Evolutionary conservation across 306 rosid genomes (phyloP).

Genomic region (Carpinus fangiana): DNA sequence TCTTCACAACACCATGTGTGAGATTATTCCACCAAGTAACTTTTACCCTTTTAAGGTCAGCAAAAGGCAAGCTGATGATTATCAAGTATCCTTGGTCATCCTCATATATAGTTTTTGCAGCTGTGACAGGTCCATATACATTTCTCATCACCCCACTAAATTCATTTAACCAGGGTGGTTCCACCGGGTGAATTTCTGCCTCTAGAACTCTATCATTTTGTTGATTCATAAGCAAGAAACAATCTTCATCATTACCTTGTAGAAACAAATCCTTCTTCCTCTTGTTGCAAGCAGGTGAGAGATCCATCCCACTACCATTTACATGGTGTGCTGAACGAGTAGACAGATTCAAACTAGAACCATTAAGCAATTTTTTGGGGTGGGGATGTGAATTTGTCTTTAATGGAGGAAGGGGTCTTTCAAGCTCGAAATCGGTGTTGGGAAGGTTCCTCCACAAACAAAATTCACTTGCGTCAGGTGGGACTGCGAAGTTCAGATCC

Average conservation of each 20-base stretch:
- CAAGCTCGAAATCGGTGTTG: slow-evolving; percentile 42
- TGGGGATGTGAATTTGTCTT: slow-evolving; percentile 27
- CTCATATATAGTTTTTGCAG: slow-evolving; percentile 41
- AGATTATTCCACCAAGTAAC: slow-evolving; percentile 43
- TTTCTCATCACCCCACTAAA: slow-evolving; percentile 48
- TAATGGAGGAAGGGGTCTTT: slow-evolving; percentile 30
- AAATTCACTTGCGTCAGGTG: slow-evolving; percentile 40
- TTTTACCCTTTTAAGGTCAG: slow-evolving; percentile 33
- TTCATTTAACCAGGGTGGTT: slow-evolving; percentile 38
- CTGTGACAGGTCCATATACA: slow-evolving; percentile 42
- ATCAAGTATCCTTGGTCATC: slow-evolving; percentile 41
- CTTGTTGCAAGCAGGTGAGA: slow-evolving; percentile 35
- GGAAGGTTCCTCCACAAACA: slow-evolving; percentile 42
- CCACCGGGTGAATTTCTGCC: slow-evolving; percentile 29
- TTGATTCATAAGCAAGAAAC: slow-evolving; percentile 29
- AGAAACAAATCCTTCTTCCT: slow-evolving; percentile 42
- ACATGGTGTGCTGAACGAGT: slow-evolving; percentile 22
- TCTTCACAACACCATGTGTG: slow-evolving; percentile 39
- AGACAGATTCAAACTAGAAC: slow-evolving; percentile 37
- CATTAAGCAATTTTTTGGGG: slow-evolving; percentile 36
- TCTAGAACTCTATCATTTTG: slow-evolving; percentile 33
- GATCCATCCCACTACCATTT: slow-evolving; percentile 38
- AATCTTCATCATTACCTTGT: slow-evolving; percentile 39
- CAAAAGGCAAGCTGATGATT: slow-evolving; percentile 38
- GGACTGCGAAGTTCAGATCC: slow-evolving; percentile 37